Evolutionary conservation across 1,139 yeast genomes (phyloP).

Genomic region (Blastobotrys illinoisensis): DNA sequence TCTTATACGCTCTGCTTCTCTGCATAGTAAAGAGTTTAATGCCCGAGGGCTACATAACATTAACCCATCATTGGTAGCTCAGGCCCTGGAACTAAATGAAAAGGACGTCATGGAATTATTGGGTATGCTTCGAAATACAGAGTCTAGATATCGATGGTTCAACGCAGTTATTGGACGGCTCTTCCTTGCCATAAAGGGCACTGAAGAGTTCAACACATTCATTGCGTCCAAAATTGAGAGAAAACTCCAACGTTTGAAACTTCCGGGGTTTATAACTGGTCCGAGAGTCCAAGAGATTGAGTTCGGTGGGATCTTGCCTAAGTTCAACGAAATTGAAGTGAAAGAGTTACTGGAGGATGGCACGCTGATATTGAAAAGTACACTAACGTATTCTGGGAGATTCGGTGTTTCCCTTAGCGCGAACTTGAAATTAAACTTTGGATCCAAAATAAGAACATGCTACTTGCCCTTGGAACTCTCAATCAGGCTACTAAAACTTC

Average conservation of each 20-base stretch:
- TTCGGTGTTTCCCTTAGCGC: constrained; percentile 74
- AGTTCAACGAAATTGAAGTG: constrained; percentile 66
- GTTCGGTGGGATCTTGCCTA: constrained; percentile 78
- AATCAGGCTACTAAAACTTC: constrained; percentile 60
- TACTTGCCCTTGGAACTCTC: constrained; percentile 73
- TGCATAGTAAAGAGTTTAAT: constrained; percentile 13
- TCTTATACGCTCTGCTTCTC: constrained; percentile 66
- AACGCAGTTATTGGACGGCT: constrained; percentile 81
- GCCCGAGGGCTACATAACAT: constrained; percentile 10
- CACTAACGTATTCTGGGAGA: constrained; percentile 66
- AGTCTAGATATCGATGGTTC: constrained; percentile 54
- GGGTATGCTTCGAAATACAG: background rate
- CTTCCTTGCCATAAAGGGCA: constrained; percentile 68
- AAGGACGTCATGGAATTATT: constrained; percentile 48
- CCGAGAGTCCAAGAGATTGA: constrained; percentile 66
- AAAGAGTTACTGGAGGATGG: constrained; percentile 79
- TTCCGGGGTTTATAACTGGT: constrained; percentile 83
- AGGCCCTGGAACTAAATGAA: constrained; percentile 66
- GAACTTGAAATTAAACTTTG: constrained; percentile 65
- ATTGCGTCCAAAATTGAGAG: constrained; percentile 57
- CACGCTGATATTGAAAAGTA: constrained; percentile 54
- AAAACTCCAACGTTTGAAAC: constrained; percentile 71
- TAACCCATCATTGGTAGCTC: constrained; percentile 55
- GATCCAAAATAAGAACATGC: constrained; percentile 67
- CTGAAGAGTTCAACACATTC: constrained; percentile 55